phyloP scores from a whole-genome alignment of 768 basidiomycete genomes.

The Podaxis sp. region DNA sequence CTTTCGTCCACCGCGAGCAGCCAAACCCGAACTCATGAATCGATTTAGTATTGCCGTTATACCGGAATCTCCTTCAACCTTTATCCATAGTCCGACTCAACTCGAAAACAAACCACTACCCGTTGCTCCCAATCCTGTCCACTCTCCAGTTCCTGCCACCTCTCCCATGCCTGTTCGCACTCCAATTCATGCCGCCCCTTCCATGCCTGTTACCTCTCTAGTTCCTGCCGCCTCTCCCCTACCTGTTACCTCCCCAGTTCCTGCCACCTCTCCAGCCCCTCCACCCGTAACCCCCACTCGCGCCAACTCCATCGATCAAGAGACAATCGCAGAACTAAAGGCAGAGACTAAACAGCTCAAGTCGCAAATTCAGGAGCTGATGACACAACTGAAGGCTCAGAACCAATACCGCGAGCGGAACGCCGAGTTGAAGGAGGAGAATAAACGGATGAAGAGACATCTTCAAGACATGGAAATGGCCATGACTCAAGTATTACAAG shows the following conservation, averaged over 20 bases:
- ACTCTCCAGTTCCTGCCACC: neutral
- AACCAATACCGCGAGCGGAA: conserved; percentile 26
- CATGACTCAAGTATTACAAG: conserved; percentile 26
- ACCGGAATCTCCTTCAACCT: neutral
- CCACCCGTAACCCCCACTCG: neutral
- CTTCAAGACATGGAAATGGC: conserved; percentile 30
- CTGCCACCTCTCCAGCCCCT: neutral
- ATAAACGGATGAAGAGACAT: conserved; percentile 25
- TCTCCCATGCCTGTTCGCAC: neutral
- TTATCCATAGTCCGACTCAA: neutral
- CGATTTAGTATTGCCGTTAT: conserved; percentile 11
- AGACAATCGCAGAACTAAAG: conserved; percentile 26
- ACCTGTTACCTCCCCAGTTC: neutral
- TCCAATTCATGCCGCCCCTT: neutral
- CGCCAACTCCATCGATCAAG: conserved; percentile 18
- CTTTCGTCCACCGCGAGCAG: neutral
- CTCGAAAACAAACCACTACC: neutral
- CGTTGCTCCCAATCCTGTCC: neutral
- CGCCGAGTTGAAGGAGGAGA: conserved; percentile 25
- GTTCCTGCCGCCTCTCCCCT: neutral
- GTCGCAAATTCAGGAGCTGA: conserved; percentile 27
- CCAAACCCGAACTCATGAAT: neutral
- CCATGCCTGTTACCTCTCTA: neutral
- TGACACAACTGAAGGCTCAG: conserved; percentile 27
- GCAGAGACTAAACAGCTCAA: conserved; percentile 28